These are phyloP conservation scores for Darksidea phi DNA, from an alignment of 495 filamentous ascomycete species.

Conservation along the genomic window DNA sequence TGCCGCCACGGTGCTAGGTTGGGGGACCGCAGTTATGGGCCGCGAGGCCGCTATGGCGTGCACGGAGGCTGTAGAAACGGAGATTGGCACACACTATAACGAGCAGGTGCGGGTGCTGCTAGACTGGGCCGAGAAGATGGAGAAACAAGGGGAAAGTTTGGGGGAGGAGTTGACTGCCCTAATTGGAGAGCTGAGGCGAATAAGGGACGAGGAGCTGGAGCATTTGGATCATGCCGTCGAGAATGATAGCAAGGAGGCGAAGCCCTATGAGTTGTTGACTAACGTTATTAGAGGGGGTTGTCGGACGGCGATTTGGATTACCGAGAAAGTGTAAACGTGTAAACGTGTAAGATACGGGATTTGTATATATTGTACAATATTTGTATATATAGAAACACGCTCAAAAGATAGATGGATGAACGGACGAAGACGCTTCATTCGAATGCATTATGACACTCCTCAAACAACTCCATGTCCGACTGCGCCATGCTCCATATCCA, in stretches of 20 bases:
- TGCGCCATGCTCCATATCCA: neutral
- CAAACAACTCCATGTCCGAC: neutral
- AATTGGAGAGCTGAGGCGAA: slow-evolving; percentile 70
- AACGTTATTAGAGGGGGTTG: slow-evolving; percentile 85
- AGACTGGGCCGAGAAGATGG: slow-evolving; percentile 69
- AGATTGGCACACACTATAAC: slow-evolving; percentile 96
- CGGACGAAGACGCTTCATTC: neutral
- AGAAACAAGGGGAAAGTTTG: slow-evolving; percentile 66
- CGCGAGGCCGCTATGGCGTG: slow-evolving; percentile 97
- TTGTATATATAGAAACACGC: slow-evolving; percentile 8
- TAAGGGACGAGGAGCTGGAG: slow-evolving; percentile 94
- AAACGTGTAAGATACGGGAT: neutral
- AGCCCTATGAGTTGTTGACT: slow-evolving; percentile 86
- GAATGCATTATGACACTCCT: neutral
- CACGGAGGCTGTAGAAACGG: slow-evolving; percentile 96
- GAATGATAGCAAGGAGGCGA: slow-evolving; percentile 83
- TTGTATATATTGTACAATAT: slow-evolving; percentile 2
- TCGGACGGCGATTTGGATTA: slow-evolving; percentile 88
- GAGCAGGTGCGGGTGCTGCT: slow-evolving; percentile 79
- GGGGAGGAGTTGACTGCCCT: slow-evolving; percentile 76
- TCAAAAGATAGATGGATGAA: neutral
- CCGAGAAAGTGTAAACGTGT: slow-evolving; percentile 63
- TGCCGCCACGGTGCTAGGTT: slow-evolving; percentile 79
- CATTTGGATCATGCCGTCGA: slow-evolving; percentile 93
- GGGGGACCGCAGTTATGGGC: slow-evolving; percentile 85